Evolutionary conservation across 345 rosid species (phyloP), one percentile per base, ranked within the genome.

Genomic region (Zanthoxylum bungeanum): DNA sequence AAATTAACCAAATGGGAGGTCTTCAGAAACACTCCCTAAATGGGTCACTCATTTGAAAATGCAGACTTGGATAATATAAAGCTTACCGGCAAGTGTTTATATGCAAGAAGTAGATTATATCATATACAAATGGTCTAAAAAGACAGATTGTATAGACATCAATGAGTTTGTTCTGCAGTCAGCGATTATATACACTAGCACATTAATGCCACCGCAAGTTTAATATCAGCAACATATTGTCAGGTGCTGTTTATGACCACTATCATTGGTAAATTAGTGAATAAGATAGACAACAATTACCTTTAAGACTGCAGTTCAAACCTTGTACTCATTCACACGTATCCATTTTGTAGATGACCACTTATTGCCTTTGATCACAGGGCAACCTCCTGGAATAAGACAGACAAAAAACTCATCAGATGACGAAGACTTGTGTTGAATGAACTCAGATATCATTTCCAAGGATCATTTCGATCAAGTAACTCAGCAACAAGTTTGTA

Each of bases 341-440:
- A 94, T 69, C 97, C 98, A 94, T 72, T 94, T 94, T 52, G 98
- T 94, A 5, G 97, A 88, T 68, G 98, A 94, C 98, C 98, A 94
- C 76, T 94, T 92, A 79, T 92, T 90, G 74, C 98, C 98, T 78
- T 69, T 85, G 69, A 94, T 89, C 60, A 94, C 95, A 49, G 97
- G 85, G 75, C 98, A 94, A 70, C 98, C 97, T 72, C 97, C 98
- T 94, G 86, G 61, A 58, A 21, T 22, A 64, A 49, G 49, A 62
- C 66, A 19, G 52, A 31, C 57, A 58, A 31, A 66, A 33, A 58
- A 53, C 22, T 56, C 36, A 64, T 64, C 56, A 64, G 49, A 34
- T 52, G 30, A 46, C 25, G 59, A 44, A 17, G 42, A 42, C 37
- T 25, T 14, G 36, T 16, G 51, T 44, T 25, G 28, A 60, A 61